Base-by-base conservation (phyloP, 202 grass and related monocot species). In the Saccharum hybrid region DNA sequence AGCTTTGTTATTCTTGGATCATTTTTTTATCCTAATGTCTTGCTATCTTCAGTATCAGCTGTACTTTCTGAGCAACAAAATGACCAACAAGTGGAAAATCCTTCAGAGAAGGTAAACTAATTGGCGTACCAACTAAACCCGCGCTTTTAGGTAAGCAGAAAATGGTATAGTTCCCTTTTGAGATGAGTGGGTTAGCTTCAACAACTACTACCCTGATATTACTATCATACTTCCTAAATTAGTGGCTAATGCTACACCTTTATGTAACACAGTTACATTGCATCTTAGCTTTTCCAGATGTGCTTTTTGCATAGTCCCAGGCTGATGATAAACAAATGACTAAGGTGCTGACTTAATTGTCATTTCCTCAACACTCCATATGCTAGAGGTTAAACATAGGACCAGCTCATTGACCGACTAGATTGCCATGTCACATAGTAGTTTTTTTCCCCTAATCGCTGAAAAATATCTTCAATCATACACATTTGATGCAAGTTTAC, bases 101-200 rank as follows among this genome's bases (percentile, higher is more conserved):
- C 45, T 72, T 18, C 10, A 46, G 66, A 83, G 80, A 78, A 78
- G 74, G 66, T 73, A 46, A 88, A 66, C 74, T 72, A 83, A 71
- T 83, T 42, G 80, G 59, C 57, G 36, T 72, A 66, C 56, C 86
- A 88, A 88, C 80, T 59, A 77, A 71, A 71, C 59, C 28, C 0
- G 21, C 8, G 0, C 73, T 90, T 86, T 78, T 78, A 1, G 57
- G 45, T 83, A 72, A 38, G 26, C 43, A 72, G 59, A 74, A 67
- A 39, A 72, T 56, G 46, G 30, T 66, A 77, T 71, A 63, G 18
- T 77, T 51, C 64, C 5, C 64, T 75, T 72, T 82, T 83, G 63
- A 43, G 59, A 64, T 81, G 28, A 89, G 82, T 82, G 78, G 87
- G 43, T 77, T 85, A 89, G 56, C 71, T 77, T 85, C 82, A 81